Evolutionary conservation across 2,329 filamentous ascomycete genomes (phyloP), one percentile per base, ranked within the genome.

Genomic region (Ophiostoma novo-ulmi): DNA sequence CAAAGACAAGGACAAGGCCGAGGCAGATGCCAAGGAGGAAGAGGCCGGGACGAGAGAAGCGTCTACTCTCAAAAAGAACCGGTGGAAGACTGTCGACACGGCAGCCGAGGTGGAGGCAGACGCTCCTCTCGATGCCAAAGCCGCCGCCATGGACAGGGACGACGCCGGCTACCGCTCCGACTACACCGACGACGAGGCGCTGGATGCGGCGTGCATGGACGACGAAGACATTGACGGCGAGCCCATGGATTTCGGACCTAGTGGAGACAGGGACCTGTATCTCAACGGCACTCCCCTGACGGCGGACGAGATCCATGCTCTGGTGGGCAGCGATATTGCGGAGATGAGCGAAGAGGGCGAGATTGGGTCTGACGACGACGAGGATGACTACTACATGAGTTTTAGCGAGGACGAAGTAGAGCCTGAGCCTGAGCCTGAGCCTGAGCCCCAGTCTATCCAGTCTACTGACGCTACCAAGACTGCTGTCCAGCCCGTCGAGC

Each of bases 21-120:
- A 41, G 55, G 39, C 17, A 39, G 22, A 35, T 5, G 26, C 4
- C 38, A 39, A 65, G 13, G 38, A 69, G 38, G 75, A 39, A 4
- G 38, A 67, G 14, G 38, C 4, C n/a, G 31, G 31, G 31, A 31
- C 31, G 31, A 39, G 6, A 22, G 38, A 44, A 5, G n/a, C 17
- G 64, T 14, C 76, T 70, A 77, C 73, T 17, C 76, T 74, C 70
- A 81, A 77, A 77, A 82, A 78, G 71, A 80, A 81, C 31, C 81
- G 80, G 69, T 87, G 84, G 83, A 85, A 87, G 77, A 77, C 81
- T 35, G 82, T 85, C 26, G 85, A 85, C 72, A 81, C 75, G 17
- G 69, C 70, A 20, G 73, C 72, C 26, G 63, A 61, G 3, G 8
- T 11, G 5, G 65, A 26, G 11, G 20, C 22, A 1, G 39, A n/a